phyloP scores from a whole-genome alignment of 1,139 yeast species.

The Suhomyces bolitotheri region DNA sequence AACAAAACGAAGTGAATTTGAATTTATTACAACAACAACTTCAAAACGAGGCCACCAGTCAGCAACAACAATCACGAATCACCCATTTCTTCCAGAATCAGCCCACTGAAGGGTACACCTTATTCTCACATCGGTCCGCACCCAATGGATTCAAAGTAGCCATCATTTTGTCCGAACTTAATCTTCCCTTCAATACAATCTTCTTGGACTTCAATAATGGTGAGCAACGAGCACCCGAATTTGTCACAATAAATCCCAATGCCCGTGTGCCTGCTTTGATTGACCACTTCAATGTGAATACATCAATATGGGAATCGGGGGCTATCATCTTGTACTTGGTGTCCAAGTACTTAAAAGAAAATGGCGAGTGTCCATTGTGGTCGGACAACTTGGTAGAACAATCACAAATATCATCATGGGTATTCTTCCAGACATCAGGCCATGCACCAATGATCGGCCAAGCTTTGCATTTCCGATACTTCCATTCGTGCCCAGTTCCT shows the following conservation, averaged over 20 bases:
- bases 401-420: constrained; percentile 85
- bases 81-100: constrained; percentile 74
- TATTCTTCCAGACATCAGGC: constrained; percentile 92
- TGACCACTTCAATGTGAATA: constrained; percentile 78
- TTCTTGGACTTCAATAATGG: constrained; percentile 86
- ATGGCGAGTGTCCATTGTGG: constrained; percentile 78
- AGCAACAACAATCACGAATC: constrained; percentile 55
- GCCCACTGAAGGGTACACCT: constrained; percentile 81
- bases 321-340: constrained; percentile 81
- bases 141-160: constrained; percentile 98
- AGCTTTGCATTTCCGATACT: constrained; percentile 89
- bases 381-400: constrained; percentile 78
- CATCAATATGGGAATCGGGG: constrained; percentile 92
- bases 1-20: constrained; percentile 43
- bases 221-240: constrained; percentile 92
- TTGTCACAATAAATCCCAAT: constrained; percentile 87
- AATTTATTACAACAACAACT: constrained; percentile 45
- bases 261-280: constrained; percentile 93
- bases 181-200: constrained; percentile 76
- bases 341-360: constrained; percentile 64
- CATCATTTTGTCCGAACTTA: constrained; percentile 80
- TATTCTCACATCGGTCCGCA: constrained; percentile 88
- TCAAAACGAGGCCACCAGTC: constrained; percentile 38
- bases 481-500: constrained; percentile 84
- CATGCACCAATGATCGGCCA: constrained; percentile 99